Conservation (phyloP, 2,329 filamentous ascomycete species). For the Paecilomyces fulvus region DNA sequence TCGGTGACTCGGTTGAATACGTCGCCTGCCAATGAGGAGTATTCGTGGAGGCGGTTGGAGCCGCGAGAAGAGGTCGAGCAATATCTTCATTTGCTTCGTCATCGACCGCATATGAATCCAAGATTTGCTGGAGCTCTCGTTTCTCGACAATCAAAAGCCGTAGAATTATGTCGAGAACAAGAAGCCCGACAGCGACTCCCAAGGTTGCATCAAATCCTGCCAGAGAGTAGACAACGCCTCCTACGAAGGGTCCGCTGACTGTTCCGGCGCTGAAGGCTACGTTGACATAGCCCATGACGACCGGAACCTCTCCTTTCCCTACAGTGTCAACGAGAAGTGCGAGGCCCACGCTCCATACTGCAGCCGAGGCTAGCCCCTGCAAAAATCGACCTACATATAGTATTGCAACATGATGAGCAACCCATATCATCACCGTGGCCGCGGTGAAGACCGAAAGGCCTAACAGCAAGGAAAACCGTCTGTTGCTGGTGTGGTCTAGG, state of each 20-base stretch:
- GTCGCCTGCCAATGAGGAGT: not conserved
- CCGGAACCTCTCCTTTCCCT: slow-evolving; percentile 48
- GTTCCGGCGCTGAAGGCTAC: slow-evolving; percentile 50
- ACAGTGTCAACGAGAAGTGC: slow-evolving; percentile 54
- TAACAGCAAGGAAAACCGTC: slow-evolving; percentile 49
- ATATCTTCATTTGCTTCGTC: not conserved
- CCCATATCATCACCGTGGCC: slow-evolving; percentile 47
- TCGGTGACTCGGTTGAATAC: not conserved
- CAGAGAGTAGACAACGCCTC: slow-evolving; percentile 46
- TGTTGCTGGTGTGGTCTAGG: slow-evolving; percentile 44
- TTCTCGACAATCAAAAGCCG: not conserved
- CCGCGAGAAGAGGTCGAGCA: not conserved
- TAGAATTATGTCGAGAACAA: slow-evolving; percentile 7
- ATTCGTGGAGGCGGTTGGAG: not conserved
- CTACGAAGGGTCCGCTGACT: slow-evolving; percentile 49
- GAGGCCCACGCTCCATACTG: slow-evolving; percentile 54
- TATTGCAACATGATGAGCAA: slow-evolving; percentile 40
- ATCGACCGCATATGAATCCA: not conserved
- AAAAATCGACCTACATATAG: slow-evolving; percentile 46
- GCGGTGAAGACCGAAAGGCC: slow-evolving; percentile 46
- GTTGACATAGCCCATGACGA: slow-evolving; percentile 46
- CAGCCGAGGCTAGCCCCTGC: slow-evolving; percentile 49
- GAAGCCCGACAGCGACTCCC: slow-evolving; percentile 20
- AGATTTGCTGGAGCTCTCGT: not conserved
- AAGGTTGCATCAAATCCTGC: slow-evolving; percentile 14